phyloP scores from a whole-genome alignment of 257 asterid genomes.

The Mitragyna speciosa region DNA sequence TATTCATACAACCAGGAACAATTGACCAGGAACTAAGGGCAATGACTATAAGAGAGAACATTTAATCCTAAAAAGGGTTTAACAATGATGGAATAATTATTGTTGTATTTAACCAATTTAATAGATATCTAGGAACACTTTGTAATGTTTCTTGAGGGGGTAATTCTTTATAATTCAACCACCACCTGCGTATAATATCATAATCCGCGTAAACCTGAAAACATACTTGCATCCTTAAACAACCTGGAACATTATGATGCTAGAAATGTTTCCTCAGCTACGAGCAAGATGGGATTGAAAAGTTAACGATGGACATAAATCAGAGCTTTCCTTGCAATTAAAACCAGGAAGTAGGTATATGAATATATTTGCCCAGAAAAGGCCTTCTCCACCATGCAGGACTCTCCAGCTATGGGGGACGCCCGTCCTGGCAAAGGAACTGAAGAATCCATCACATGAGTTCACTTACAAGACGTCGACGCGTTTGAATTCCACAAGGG shows the following conservation, averaged over 20 bases:
- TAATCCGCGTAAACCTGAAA: neutral
- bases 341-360: neutral
- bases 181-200: neutral
- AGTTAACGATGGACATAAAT: neutral
- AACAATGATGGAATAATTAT: neutral
- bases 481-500: constrained; percentile 83
- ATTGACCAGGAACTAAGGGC: neutral
- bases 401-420: constrained; percentile 78
- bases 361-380: neutral
- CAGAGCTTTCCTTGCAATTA: neutral
- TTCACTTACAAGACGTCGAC: constrained; percentile 71
- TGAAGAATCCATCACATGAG: constrained; percentile 67
- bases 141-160: neutral
- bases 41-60: neutral
- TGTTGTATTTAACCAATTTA: neutral
- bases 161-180: neutral
- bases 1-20: too few species aligned
- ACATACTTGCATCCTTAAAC: neutral
- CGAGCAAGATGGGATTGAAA: neutral
- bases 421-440: constrained; percentile 78
- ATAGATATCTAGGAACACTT: neutral
- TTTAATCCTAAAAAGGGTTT: neutral
- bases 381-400: constrained; percentile 38
- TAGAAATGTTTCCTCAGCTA: neutral
- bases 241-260: neutral